These are phyloP conservation scores for Codiaeum variegatum DNA, from an alignment of 441 rosid genomes.

Conservation along the genomic window DNA sequence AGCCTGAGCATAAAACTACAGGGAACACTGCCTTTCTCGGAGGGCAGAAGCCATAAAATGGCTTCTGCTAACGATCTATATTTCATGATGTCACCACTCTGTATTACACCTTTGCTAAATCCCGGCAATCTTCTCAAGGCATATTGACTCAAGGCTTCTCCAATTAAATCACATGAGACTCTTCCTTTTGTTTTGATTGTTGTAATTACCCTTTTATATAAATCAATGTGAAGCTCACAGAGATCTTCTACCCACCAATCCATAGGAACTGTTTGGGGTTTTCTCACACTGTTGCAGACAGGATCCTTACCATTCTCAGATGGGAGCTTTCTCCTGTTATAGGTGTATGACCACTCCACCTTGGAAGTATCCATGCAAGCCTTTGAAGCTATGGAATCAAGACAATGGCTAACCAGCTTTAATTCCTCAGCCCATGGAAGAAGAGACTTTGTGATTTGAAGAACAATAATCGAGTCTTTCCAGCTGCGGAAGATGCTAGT, in stretches of 20 bases:
- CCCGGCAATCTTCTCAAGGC: conserved; percentile 73
- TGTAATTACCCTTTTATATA: conserved; percentile 57
- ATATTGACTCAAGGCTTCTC: conserved; percentile 73
- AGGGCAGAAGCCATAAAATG: conserved; percentile 62
- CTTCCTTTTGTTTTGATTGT: conserved; percentile 59
- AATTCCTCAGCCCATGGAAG: conserved; percentile 80
- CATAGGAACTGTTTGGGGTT: conserved; percentile 59
- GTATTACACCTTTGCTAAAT: conserved; percentile 53
- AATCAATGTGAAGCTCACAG: conserved; percentile 70
- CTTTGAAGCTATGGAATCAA: conserved; percentile 70
- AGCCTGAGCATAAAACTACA: conserved; percentile 71
- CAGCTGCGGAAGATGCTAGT: conserved; percentile 81
- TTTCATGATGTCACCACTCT: conserved; percentile 49
- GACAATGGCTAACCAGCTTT: conserved; percentile 69
- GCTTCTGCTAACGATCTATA: conserved; percentile 62
- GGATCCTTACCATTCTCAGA: conserved; percentile 52
- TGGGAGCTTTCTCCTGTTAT: conserved; percentile 74
- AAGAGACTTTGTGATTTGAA: conserved; percentile 65
- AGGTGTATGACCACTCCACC: conserved; percentile 89
- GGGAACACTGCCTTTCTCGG: conserved; percentile 55
- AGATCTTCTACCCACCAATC: conserved; percentile 99
- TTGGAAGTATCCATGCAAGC: conserved; percentile 67
- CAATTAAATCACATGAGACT: conserved; percentile 55
- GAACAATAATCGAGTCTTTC: conserved; percentile 87
- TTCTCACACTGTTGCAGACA: conserved; percentile 53